Evolutionary conservation across 192 early-diverging fungal genomes (phyloP).

Genomic region (Linnemannia schmuckeri): DNA sequence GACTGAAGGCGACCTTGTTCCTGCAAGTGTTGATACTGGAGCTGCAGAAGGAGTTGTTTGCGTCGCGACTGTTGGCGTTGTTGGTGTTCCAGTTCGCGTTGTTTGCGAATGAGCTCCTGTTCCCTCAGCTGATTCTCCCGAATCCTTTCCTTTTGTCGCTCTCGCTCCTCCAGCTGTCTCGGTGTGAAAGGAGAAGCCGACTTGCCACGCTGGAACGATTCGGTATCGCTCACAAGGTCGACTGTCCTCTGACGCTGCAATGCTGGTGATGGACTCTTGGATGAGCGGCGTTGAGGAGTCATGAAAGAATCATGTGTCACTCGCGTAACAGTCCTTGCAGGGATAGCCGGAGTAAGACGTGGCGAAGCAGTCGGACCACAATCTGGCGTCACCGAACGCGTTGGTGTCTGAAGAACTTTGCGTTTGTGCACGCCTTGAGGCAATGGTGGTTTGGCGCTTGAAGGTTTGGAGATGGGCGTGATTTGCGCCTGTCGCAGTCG

Average conservation of each 20-base stretch:
- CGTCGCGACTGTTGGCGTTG: slow-evolving; percentile 8
- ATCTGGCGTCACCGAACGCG: neutral
- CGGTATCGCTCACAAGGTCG: neutral
- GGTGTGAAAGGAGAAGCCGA: neutral
- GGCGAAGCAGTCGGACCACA: neutral
- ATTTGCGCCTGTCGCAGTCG: neutral
- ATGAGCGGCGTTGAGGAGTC: neutral
- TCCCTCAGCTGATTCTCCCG: slow-evolving; percentile 21
- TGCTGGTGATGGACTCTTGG: neutral
- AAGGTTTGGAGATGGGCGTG: neutral
- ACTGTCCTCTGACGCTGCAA: neutral
- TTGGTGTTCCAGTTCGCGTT: slow-evolving; percentile 30
- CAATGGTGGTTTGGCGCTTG: neutral
- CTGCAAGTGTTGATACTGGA: slow-evolving; percentile 30
- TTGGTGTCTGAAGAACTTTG: neutral
- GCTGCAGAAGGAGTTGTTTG: slow-evolving; percentile 21
- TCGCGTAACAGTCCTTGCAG: neutral
- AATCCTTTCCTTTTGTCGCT: slow-evolving; percentile 24
- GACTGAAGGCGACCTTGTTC: slow-evolving; percentile 10
- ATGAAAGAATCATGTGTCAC: neutral
- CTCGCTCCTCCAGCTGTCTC: slow-evolving; percentile 13
- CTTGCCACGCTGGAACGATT: neutral
- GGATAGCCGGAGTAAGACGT: neutral
- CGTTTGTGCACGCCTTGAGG: neutral
- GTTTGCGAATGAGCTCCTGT: slow-evolving; percentile 23